Evolutionary conservation across 2,329 filamentous ascomycete species (phyloP), one percentile per base, ranked within the genome.

Genomic region (Sarocladium oryzae): DNA sequence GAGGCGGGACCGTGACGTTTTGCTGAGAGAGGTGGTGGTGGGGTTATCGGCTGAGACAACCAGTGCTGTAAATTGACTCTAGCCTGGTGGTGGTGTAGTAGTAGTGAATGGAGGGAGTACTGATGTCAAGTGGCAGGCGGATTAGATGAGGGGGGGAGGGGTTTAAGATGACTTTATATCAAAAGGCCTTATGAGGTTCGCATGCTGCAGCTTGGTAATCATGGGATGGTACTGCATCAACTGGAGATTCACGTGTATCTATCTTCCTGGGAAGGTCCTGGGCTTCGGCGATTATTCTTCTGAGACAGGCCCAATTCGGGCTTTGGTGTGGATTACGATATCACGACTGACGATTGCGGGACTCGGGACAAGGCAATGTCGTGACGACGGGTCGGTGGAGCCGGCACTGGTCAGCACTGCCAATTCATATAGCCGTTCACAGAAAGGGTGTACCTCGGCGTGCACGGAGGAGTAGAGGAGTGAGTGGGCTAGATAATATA

Each of bases 311-410:
- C n/a, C n/a, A n/a, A n/a, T n/a, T n/a, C n/a, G n/a, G n/a, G n/a
- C n/a, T n/a, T n/a, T n/a, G 28, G 28, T 7, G 13, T 26, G 21
- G 40, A 43, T 43, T 43, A 28, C 40, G n/a, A 43, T 43, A 43
- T 20, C 4, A n/a, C 7, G n/a, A 26, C 8, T 21, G 24, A 26
- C 28, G 24, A 48, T 48, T 30, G 43, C 43, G 43, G 43, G 43
- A 48, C 43, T 48, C 43, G 43, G 43, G 43, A 48, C n/a, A 33
- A n/a, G 43, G 9, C 43, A 16, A 48, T 48, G 43, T 48, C 43
- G 43, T 48, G 43, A 48, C 43, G 43, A 48, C 15, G 43, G 28
- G 37, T 30, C 28, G 20, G 37, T 41, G 37, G 37, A 23, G 37
- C 37, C 37, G 37, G n/a, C n/a, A n/a, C n/a, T n/a, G n/a, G n/a